Evolutionary conservation across 345 rosid species (phyloP), one percentile per base, ranked within the genome.

Genomic region (Physaria fendleri): DNA sequence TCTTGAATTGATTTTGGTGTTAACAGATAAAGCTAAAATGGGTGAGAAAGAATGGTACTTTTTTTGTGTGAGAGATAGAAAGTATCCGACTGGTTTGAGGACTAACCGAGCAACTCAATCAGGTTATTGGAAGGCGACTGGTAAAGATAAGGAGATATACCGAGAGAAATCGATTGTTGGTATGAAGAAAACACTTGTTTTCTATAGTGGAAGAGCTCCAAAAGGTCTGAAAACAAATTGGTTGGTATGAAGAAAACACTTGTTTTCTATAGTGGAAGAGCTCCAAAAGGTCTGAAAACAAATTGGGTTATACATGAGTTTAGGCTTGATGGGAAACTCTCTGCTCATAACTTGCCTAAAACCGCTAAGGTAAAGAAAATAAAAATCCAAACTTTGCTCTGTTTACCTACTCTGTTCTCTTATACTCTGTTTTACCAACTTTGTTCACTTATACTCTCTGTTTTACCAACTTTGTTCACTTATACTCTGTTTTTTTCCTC

Each of bases 31-130:
- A 73, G 97, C 99, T 11, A 92, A 89, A 71, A 82, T 89, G 95
- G 97, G 97, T n/a, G 97, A 88, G 74, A 92, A 82, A 72, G 96
- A 92, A 17, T 92, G 98, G 98, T 88, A 92, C 39, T 92, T 92
- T 53, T 92, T 92, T 85, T 88, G 95, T 58, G 64, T 80, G 55
- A 88, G 93, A 64, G 97, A 88, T 41, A 81, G 87, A 68, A 92
- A 92, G 56, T 92, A 92, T 71, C 96, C 98, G 6, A 89, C 95
- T 16, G 95, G 97, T 12, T 40, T 83, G 5, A 79, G 97, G 58
- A 92, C 97, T 17, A 89, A 89, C 34, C 81, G 99, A 32, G 97
- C 97, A 11, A 92, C 97, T 2, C 86, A 84, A 45, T 79, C 91
- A 44, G 96, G 96, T 9, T 91, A 91, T 48, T 91, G 98, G 98